phyloP scores from a whole-genome alignment of 1,139 yeast species.

The Hansenula sp. region DNA sequence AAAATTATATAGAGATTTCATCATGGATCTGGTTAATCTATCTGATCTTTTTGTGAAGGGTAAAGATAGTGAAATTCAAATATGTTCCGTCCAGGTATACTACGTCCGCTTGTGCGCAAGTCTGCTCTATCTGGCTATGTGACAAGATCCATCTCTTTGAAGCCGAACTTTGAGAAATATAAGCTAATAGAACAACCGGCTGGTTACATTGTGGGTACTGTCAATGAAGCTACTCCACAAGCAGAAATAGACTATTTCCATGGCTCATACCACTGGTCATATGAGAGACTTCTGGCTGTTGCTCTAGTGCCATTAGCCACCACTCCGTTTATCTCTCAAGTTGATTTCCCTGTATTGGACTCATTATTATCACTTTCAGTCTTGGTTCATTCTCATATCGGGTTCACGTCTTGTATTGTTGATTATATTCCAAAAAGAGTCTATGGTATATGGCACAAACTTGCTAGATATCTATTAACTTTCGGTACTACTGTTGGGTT shows the following conservation, averaged over 20 bases:
- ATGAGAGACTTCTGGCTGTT: constrained; percentile 66
- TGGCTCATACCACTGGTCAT: constrained; percentile 89
- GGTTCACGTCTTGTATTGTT: constrained; percentile 80
- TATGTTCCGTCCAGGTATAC: not conserved
- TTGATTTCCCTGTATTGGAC: constrained; percentile 66
- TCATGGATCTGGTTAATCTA: too few relatives aligned
- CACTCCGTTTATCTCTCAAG: constrained; percentile 68
- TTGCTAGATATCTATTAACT: constrained; percentile 61
- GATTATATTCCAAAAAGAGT: constrained; percentile 88
- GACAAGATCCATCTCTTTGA: constrained; percentile 19
- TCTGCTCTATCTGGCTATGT: not conserved
- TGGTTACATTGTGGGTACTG: constrained; percentile 66
- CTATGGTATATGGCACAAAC: constrained; percentile 66
- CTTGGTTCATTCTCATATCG: constrained; percentile 74
- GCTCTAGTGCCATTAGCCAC: constrained; percentile 72
- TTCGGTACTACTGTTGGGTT: constrained; percentile 69
- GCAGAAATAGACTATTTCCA: constrained; percentile 61
- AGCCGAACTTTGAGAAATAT: constrained; percentile 44
- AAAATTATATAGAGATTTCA: too few relatives aligned
- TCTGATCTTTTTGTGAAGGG: too few relatives aligned
- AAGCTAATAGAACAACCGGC: constrained; percentile 61
- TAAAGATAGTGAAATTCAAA: too few relatives aligned
- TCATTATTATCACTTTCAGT: constrained; percentile 60
- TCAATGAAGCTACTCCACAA: constrained; percentile 72
- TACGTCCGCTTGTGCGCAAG: not conserved